Evolutionary conservation across 768 basidiomycete genomes (phyloP).

Genomic region (Collybia mongolica): DNA sequence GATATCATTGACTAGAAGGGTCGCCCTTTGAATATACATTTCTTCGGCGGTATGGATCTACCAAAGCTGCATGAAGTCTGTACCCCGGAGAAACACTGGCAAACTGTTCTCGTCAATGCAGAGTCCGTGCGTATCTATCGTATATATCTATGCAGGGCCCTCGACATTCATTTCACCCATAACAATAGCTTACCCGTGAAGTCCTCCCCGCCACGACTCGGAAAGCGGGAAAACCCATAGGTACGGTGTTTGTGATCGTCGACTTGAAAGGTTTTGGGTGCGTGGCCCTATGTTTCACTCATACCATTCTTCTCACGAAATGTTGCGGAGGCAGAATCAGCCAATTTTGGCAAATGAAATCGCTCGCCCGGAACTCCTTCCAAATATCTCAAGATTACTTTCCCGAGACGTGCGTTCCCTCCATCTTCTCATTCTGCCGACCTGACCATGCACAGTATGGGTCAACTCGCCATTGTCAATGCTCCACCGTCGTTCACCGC

Average conservation of each 20-base stretch:
- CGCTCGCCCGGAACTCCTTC: conserved; percentile 58
- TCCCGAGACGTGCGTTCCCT: conserved; percentile 63
- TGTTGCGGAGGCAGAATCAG: conserved; percentile 39
- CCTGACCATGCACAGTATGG: conserved; percentile 49
- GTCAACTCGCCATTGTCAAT: conserved; percentile 68
- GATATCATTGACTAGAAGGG: conserved; percentile 46
- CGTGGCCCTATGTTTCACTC: conserved; percentile 12
- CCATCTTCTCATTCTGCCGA: background rate
- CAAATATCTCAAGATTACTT: conserved; percentile 80
- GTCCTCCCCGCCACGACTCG: conserved; percentile 63
- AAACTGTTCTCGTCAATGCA: conserved; percentile 60
- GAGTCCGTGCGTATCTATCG: conserved; percentile 41
- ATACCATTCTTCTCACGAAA: background rate
- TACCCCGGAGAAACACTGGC: conserved; percentile 61
- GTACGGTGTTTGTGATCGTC: conserved; percentile 59
- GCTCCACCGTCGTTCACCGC: conserved; percentile 71
- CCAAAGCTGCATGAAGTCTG: conserved; percentile 54
- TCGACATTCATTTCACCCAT: background rate
- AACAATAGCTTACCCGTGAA: conserved; percentile 52
- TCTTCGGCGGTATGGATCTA: conserved; percentile 59
- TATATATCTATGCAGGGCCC: background rate
- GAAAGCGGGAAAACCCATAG: conserved; percentile 50
- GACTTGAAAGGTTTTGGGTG: conserved; percentile 74
- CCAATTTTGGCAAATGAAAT: conserved; percentile 78
- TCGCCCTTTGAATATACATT: conserved; percentile 68